Evolutionary conservation across 2,329 filamentous ascomycete genomes (phyloP), one percentile per base, ranked within the genome.

Genomic region (Pestalotiopsis fici): DNA sequence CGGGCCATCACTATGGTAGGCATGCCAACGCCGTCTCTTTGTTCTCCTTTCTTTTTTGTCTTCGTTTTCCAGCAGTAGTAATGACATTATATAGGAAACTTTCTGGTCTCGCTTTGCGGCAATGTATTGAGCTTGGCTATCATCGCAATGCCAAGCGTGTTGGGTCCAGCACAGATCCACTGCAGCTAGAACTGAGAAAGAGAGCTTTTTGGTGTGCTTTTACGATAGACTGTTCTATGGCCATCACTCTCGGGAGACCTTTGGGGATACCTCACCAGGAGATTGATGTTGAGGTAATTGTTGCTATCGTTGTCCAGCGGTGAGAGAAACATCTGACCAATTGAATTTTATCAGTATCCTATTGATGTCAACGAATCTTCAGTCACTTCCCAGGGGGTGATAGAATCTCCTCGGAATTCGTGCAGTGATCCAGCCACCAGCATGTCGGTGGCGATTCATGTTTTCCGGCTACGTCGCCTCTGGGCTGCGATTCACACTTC

Each of bases 71-170:
- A n/a, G n/a, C n/a, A n/a, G n/a, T n/a, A n/a, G n/a, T 35, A 9
- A 18, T 13, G 37, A 2, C 13, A 11, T n/a, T 25, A 35, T 12
- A 13, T 67, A 76, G 75, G 76, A 75, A 73, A 63, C 63, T 77
- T 0, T 73, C 76, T 7, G 76, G 77, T 1, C 47, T 78, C n/a
- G 77, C 77, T 13, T 61, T 79, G 1, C 72, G 77, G 5, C 74
- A 77, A 31, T 79, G 77, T 62, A 72, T 77, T 27, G 76, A 79
- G 37, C 68, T 79, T 3, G 77, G 77, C 1, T 77, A 76, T 39
- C 77, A 79, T 67, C 71, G 77, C 0, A 74, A 65, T 63, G 18
- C 56, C 3, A 70, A 69, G 23, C 57, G 64, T 7, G 61, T 67
- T 35, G 21, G 63, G 4, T 18, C 47, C 11, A n/a, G 9, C 18